Percentiles rank a stretch among this genome's conserved stretches.
Conservation (phyloP, 495 filamentous ascomycete genomes). For the Penicillium atrosanguineum region DNA sequence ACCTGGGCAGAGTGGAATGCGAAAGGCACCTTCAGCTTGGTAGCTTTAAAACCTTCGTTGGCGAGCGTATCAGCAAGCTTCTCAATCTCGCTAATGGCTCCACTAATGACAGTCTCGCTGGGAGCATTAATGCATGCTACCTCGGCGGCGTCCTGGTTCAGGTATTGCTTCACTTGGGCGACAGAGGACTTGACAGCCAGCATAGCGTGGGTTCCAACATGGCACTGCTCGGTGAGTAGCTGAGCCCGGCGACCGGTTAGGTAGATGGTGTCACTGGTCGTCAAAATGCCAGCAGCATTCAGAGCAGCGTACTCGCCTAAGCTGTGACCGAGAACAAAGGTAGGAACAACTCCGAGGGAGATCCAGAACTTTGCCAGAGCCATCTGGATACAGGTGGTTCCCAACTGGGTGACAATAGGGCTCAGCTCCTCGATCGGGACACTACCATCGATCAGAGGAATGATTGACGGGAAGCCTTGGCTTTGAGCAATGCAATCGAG, state of each 20-base stretch:
- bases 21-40: slow-evolving; percentile 68
- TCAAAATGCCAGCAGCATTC: slow-evolving; percentile 75
- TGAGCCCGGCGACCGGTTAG: slow-evolving; percentile 76
- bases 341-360: slow-evolving; percentile 73
- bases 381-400: slow-evolving; percentile 78
- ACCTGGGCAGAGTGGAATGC: slow-evolving; percentile 83
- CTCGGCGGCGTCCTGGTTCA: slow-evolving; percentile 33
- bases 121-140: slow-evolving; percentile 55
- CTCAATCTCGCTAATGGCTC: slow-evolving; percentile 46
- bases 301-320: slow-evolving; percentile 86
- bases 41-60: slow-evolving; percentile 60
- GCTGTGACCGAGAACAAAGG: slow-evolving; percentile 82
- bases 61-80: slow-evolving; percentile 56
- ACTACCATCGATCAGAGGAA: slow-evolving; percentile 58
- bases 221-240: slow-evolving; percentile 71
- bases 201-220: slow-evolving; percentile 65
- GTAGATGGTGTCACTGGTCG: slow-evolving; percentile 74
- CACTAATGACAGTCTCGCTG: slow-evolving; percentile 51
- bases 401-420: slow-evolving; percentile 75
- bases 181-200: slow-evolving; percentile 45
- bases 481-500: slow-evolving; percentile 65
- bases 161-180: slow-evolving; percentile 27
- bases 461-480: slow-evolving; percentile 66
- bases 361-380: slow-evolving; percentile 78
- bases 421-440: slow-evolving; percentile 53